Percentiles rank a stretch among this genome's conserved stretches.
Evolutionary conservation across 1,139 yeast genomes (phyloP).

Genomic region (Diutina rugosa): DNA sequence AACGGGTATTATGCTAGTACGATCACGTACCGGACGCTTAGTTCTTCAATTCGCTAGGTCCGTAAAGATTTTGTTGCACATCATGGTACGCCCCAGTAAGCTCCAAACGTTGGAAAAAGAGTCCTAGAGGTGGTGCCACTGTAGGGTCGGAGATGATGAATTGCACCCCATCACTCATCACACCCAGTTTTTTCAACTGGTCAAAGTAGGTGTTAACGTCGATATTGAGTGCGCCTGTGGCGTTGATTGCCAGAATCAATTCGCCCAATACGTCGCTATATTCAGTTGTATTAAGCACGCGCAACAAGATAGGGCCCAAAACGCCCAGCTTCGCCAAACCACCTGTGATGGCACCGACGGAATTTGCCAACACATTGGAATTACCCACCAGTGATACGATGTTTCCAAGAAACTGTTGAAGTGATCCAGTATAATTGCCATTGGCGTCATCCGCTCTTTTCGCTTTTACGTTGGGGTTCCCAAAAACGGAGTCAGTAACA

Average conservation of each 20-base stretch:
- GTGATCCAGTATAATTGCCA: slow-evolving; percentile 18
- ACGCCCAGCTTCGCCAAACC: slow-evolving; percentile 24
- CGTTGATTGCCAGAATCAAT: slow-evolving; percentile 16
- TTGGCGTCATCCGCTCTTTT: slow-evolving; percentile 4
- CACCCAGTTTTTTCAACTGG: slow-evolving; percentile 13
- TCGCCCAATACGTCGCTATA: slow-evolving; percentile 14
- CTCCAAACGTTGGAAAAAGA: slow-evolving; percentile 21
- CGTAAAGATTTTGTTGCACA: slow-evolving; percentile 22
- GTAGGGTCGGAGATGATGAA: slow-evolving; percentile 15
- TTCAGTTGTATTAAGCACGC: slow-evolving; percentile 9
- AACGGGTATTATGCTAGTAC: not conserved
- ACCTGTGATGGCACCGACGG: slow-evolving; percentile 14
- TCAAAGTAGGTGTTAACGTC: slow-evolving; percentile 10
- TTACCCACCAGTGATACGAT: slow-evolving; percentile 15
- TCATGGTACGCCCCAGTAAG: slow-evolving; percentile 18
- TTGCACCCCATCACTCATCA: slow-evolving; percentile 15
- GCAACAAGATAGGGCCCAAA: slow-evolving; percentile 16
- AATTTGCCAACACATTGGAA: slow-evolving; percentile 14
- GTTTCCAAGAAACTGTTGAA: slow-evolving; percentile 20
- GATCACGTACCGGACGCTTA: not conserved
- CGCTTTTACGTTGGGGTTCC: not conserved
- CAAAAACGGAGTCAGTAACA: slow-evolving; percentile 8
- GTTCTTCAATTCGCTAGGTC: slow-evolving; percentile 7
- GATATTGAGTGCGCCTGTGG: slow-evolving; percentile 17
- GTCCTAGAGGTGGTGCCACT: slow-evolving; percentile 22